Conservation (phyloP, 225 moss, liverwort and hornwort genomes). For the Lunularia cruciata region DNA sequence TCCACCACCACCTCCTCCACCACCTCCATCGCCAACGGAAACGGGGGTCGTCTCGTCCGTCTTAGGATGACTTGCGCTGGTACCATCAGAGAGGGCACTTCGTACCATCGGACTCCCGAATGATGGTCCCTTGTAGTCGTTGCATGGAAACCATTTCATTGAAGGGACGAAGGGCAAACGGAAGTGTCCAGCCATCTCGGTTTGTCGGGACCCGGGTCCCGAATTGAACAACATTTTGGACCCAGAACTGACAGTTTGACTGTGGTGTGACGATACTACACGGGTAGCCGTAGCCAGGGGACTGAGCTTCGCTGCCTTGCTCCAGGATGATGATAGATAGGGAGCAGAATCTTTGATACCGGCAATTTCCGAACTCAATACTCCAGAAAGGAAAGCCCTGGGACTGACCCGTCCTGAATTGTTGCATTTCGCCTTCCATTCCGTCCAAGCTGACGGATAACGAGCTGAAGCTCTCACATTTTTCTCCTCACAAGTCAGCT, state of each 20-base stretch:
- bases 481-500: slow-evolving; percentile 20
- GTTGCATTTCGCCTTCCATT: slow-evolving; percentile 26
- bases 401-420: neutral
- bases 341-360: slow-evolving; percentile 3
- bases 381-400: slow-evolving; percentile 13
- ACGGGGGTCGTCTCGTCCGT: slow-evolving; percentile 41
- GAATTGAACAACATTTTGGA: slow-evolving; percentile 34
- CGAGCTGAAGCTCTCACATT: too few relatives aligned
- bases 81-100: slow-evolving; percentile 36
- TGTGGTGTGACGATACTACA: neutral
- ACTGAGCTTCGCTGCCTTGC: slow-evolving; percentile 9
- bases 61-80: slow-evolving; percentile 31
- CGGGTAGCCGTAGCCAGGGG: slow-evolving; percentile 3
- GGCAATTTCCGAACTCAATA: slow-evolving; percentile 17
- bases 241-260: slow-evolving; percentile 26
- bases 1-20: slow-evolving; percentile 42
- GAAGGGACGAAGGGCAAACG: slow-evolving; percentile 41
- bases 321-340: neutral
- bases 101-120: slow-evolving; percentile 35
- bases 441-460: slow-evolving; percentile 21
- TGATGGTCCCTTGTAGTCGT: slow-evolving; percentile 33
- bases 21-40: slow-evolving; percentile 41
- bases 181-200: slow-evolving; percentile 26
- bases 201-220: slow-evolving; percentile 15
- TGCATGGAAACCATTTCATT: slow-evolving; percentile 47